Percentiles rank a stretch among this genome's conserved stretches.
phyloP scores from a whole-genome alignment of 495 filamentous ascomycete species.

The Barbatosphaeria neglecta region DNA sequence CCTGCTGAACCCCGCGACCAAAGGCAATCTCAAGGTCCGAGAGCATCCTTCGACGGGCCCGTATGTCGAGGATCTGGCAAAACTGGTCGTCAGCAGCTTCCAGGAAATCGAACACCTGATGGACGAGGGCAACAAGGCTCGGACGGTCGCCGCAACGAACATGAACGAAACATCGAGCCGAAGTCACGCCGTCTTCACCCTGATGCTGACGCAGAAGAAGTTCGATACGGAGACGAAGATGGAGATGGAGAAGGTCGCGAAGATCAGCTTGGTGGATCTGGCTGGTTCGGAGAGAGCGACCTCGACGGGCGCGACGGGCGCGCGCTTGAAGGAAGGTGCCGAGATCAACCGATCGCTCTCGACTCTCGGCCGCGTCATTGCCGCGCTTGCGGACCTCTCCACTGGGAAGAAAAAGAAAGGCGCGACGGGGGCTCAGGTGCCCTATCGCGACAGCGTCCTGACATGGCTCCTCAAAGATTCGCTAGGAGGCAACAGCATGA shows the following conservation, averaged over 20 bases:
- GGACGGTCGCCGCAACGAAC: slow-evolving; percentile 97
- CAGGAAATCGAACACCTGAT: slow-evolving; percentile 93
- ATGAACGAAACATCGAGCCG: slow-evolving; percentile 99
- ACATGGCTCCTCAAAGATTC: slow-evolving; percentile 98
- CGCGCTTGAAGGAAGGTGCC: slow-evolving; percentile 92
- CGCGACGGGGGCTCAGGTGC: slow-evolving; percentile 57
- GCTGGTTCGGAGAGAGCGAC: slow-evolving; percentile 95
- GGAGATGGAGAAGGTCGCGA: slow-evolving; percentile 94
- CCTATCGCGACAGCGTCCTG: slow-evolving; percentile 92
- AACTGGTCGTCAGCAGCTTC: slow-evolving; percentile 93
- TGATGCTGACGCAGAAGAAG: slow-evolving; percentile 88
- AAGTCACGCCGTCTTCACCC: slow-evolving; percentile 94
- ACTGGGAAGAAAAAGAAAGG: slow-evolving; percentile 75
- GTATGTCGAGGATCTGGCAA: slow-evolving; percentile 96
- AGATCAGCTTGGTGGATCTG: slow-evolving; percentile 95
- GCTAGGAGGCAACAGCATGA: slow-evolving; percentile 97
- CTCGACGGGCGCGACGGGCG: slow-evolving; percentile 91
- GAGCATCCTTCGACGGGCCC: slow-evolving; percentile 96
- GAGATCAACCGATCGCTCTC: slow-evolving; percentile 97
- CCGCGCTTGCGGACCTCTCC: slow-evolving; percentile 84
- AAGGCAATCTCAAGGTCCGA: slow-evolving; percentile 91
- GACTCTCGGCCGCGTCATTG: slow-evolving; percentile 95
- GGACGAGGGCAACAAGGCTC: slow-evolving; percentile 98
- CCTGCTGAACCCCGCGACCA: slow-evolving; percentile 89
- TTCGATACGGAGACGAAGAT: slow-evolving; percentile 89